Conservation (phyloP, 1,284 basidiomycete genomes). For the Ustilago hordei region DNA sequence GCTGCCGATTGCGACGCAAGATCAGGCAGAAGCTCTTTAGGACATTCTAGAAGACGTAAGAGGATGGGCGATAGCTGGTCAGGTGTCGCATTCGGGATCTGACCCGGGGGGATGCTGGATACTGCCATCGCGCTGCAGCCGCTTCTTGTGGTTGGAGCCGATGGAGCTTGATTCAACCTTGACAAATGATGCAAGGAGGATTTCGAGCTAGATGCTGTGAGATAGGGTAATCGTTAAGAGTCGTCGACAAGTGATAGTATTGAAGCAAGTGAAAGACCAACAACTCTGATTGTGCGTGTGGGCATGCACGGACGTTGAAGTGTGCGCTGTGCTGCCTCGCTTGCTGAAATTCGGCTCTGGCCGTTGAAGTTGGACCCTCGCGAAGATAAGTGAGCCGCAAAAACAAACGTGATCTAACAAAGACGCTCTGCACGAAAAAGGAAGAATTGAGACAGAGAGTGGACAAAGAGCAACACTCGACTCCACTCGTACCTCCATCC, state of each 20-base stretch:
- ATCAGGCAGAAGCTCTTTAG: constrained; percentile 30
- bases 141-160: neutral
- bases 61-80: constrained; percentile 57
- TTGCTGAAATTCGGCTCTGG: constrained; percentile 29
- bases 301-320: constrained; percentile 24
- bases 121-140: constrained; percentile 13
- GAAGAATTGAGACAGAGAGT: neutral
- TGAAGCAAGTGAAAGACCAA: neutral
- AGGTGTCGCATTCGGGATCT: constrained; percentile 53
- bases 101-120: constrained; percentile 34
- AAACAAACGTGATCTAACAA: constrained; percentile 11
- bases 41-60: constrained; percentile 48
- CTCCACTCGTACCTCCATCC: neutral
- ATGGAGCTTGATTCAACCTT: neutral
- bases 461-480: constrained; percentile 9
- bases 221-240: neutral
- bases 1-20: constrained; percentile 54
- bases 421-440: neutral
- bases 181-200: neutral
- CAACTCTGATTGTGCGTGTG: constrained; percentile 1
- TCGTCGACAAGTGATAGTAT: neutral
- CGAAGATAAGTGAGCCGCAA: neutral
- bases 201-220: neutral
- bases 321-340: neutral
- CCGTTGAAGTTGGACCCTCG: constrained; percentile 31